Evolutionary conservation across 2,329 filamentous ascomycete species (phyloP).

Genomic region (Endoconidiophora polonica): DNA sequence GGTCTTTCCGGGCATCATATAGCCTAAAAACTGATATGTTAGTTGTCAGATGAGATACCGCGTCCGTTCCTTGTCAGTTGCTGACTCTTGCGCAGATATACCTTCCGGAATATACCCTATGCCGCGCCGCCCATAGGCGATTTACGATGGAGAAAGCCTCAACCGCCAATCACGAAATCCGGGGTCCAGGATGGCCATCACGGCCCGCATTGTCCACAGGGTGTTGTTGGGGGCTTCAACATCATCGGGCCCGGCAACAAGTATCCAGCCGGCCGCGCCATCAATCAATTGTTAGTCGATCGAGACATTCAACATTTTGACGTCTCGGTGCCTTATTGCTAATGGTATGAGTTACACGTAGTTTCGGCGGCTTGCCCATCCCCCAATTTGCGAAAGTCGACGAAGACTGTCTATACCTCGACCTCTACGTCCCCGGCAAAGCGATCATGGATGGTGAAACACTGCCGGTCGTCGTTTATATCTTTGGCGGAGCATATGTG

Average conservation of each 20-base stretch:
- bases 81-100: conserved; percentile 11
- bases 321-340: neutral
- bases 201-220: conserved; percentile 14
- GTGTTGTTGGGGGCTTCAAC: conserved; percentile 17
- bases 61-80: neutral
- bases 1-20: conserved; percentile 13
- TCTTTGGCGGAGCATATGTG: conserved; percentile 29
- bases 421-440: conserved; percentile 30
- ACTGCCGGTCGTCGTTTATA: conserved; percentile 29
- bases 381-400: conserved; percentile 18
- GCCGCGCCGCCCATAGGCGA: conserved; percentile 25
- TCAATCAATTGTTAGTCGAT: conserved; percentile 20
- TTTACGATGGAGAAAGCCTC: conserved; percentile 25
- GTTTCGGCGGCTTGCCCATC: conserved; percentile 20
- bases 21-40: conserved; percentile 13
- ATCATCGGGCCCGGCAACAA: conserved; percentile 20
- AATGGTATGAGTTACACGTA: conserved; percentile 3
- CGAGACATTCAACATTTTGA: neutral
- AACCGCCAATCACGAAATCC: conserved; percentile 17
- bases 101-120: conserved; percentile 28
- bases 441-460: conserved; percentile 21
- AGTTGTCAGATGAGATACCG: neutral
- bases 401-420: conserved; percentile 34
- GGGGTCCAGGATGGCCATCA: conserved; percentile 9
- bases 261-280: conserved; percentile 19